Percentiles rank a stretch among this genome's conserved stretches.
These are phyloP conservation scores for Canariomyces notabilis DNA, from an alignment of 2,329 filamentous ascomycete genomes.

Conservation along the genomic window DNA sequence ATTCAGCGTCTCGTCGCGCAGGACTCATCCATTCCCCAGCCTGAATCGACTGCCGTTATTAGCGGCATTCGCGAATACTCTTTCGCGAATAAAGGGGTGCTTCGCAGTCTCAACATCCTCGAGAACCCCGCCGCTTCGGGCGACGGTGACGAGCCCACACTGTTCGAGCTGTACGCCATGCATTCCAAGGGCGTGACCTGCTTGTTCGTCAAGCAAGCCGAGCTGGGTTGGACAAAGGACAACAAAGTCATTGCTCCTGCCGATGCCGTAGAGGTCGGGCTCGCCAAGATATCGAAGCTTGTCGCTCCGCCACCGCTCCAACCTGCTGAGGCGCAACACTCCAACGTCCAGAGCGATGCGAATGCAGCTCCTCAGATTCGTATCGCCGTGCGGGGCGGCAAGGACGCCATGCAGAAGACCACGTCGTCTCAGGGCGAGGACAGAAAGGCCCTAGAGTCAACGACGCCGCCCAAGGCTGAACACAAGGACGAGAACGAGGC, in stretches of 20 bases:
- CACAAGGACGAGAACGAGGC: conserved; percentile 44
- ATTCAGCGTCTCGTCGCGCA: conserved; percentile 71
- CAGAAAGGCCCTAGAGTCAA: conserved; percentile 30
- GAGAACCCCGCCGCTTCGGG: conserved; percentile 61
- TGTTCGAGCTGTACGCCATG: conserved; percentile 96
- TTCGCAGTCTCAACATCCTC: conserved; percentile 87
- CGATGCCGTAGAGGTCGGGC: conserved; percentile 67
- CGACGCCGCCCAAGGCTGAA: conserved; percentile 37
- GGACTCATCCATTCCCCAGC: conserved; percentile 69
- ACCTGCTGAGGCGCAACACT: conserved; percentile 39
- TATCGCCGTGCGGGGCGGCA: conserved; percentile 31
- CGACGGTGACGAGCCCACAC: conserved; percentile 61
- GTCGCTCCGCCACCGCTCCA: conserved; percentile 45
- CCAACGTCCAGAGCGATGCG: conserved; percentile 36
- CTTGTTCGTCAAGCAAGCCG: conserved; percentile 76
- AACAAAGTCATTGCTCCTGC: conserved; percentile 79
- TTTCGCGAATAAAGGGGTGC: conserved; percentile 75
- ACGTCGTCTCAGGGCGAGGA: conserved; percentile 30
- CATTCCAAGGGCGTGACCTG: conserved; percentile 96
- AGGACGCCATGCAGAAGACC: conserved; percentile 34
- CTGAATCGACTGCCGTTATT: conserved; percentile 94
- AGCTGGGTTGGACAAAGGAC: conserved; percentile 86
- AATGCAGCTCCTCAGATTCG: conserved; percentile 32
- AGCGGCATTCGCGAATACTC: conserved; percentile 95
- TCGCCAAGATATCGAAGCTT: conserved; percentile 71